These are phyloP conservation scores for Trichoderma asperelloides DNA, from an alignment of 495 filamentous ascomycete genomes.

Conservation along the genomic window DNA sequence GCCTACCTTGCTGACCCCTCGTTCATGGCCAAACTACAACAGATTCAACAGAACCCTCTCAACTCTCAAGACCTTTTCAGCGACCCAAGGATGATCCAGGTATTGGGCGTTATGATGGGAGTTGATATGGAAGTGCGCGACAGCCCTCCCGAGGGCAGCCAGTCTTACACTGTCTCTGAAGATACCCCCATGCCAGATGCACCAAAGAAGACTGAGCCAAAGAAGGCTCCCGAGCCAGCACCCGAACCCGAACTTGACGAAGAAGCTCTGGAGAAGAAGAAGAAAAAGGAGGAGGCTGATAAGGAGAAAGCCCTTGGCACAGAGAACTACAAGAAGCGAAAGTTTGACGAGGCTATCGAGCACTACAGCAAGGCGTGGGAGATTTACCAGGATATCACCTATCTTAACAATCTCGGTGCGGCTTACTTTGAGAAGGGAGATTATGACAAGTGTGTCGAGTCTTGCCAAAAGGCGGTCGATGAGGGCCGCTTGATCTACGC, in stretches of 20 bases:
- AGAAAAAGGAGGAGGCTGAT: slow-evolving; percentile 88
- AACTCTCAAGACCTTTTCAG: slow-evolving; percentile 69
- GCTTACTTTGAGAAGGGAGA: slow-evolving; percentile 96
- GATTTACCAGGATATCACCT: slow-evolving; percentile 89
- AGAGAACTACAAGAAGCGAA: slow-evolving; percentile 93
- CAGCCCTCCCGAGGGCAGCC: slow-evolving; percentile 7
- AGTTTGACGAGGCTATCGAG: slow-evolving; percentile 88
- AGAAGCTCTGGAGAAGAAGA: slow-evolving; percentile 69
- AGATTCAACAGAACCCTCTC: slow-evolving; percentile 70
- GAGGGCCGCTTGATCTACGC: slow-evolving; percentile 78
- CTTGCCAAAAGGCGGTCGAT: slow-evolving; percentile 80
- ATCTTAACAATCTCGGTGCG: slow-evolving; percentile 91
- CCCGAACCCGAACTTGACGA: slow-evolving; percentile 65
- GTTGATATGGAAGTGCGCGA: slow-evolving; percentile 84
- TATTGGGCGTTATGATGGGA: slow-evolving; percentile 86
- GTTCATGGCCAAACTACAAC: slow-evolving; percentile 86
- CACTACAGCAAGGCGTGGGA: slow-evolving; percentile 97
- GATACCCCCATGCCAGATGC: slow-evolving; percentile 31
- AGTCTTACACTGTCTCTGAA: slow-evolving; percentile 32
- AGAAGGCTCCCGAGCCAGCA: slow-evolving; percentile 46
- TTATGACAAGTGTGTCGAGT: slow-evolving; percentile 73
- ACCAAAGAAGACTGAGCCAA: slow-evolving; percentile 43
- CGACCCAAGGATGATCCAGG: slow-evolving; percentile 88
- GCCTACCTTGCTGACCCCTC: slow-evolving; percentile 68
- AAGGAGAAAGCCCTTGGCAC: slow-evolving; percentile 92